These are phyloP conservation scores for Globisporangium uncinulatum DNA, from an alignment of 352 stramenopile genomes.

Conservation along the genomic window DNA sequence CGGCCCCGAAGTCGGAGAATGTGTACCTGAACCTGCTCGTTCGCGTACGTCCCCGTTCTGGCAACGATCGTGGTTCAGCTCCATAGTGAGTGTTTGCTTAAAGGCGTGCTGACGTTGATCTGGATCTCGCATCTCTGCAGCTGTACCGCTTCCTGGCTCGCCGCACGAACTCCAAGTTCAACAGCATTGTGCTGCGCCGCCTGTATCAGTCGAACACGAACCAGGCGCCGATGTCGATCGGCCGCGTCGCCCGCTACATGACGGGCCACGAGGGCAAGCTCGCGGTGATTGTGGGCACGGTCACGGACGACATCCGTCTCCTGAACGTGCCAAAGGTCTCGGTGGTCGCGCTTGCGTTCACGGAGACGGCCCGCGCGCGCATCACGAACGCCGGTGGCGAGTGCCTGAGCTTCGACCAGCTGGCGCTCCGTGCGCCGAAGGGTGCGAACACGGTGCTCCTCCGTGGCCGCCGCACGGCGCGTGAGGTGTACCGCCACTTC, in stretches of 20 bases:
- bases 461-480: conserved; percentile 95
- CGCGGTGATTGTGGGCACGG: conserved; percentile 96
- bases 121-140: conserved; percentile 11
- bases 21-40: conserved; percentile 99
- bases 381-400: conserved; percentile 98
- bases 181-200: conserved; percentile 96
- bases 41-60: conserved; percentile 36
- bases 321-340: conserved; percentile 94
- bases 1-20: conserved; percentile 98
- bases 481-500: conserved; percentile 98
- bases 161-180: conserved; percentile 99
- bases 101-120: not conserved
- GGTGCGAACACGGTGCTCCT: conserved; percentile 98
- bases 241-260: conserved; percentile 97
- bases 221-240: conserved; percentile 96
- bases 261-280: conserved; percentile 98
- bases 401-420: conserved; percentile 99
- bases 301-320: conserved; percentile 99
- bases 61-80: conserved; percentile 55
- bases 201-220: conserved; percentile 99
- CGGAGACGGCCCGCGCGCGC: conserved; percentile 95
- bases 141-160: conserved; percentile 97
- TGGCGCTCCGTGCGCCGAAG: conserved; percentile 96
- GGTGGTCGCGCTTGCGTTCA: conserved; percentile 97
- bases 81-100: not conserved